A percentile compares a stretch with the other conserved stretches of the same genome.
phyloP scores from a whole-genome alignment of 805 yeast species.

The Nakazawaea ishiwadae region DNA sequence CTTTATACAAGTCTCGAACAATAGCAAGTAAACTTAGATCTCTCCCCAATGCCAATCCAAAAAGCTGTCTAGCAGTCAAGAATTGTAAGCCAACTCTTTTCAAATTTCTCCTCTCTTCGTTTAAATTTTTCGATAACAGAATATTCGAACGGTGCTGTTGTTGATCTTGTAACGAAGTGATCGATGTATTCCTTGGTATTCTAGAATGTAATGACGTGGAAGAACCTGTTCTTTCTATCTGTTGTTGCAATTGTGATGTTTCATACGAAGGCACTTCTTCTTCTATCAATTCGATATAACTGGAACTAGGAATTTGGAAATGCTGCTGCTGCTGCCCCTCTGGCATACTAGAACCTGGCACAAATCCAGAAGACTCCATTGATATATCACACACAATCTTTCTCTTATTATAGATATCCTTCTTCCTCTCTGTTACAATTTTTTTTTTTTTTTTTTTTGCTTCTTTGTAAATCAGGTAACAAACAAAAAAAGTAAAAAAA shows the following conservation, averaged over 20 bases:
- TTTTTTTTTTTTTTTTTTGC: too few relatives aligned
- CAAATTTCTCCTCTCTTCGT: constrained; percentile 18
- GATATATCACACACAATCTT: too few relatives aligned
- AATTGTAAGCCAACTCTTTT: constrained; percentile 67
- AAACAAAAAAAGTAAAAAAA: too few relatives aligned
- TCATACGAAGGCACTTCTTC: constrained; percentile 13
- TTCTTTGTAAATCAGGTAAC: too few relatives aligned
- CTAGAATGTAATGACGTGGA: constrained; percentile 2
- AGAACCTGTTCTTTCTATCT: constrained; percentile 4
- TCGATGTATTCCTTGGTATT: constrained; percentile 3
- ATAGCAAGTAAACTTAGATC: constrained; percentile 56
- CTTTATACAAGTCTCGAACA: constrained; percentile 20
- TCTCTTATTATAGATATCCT: too few relatives aligned
- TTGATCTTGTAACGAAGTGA: constrained; percentile 4
- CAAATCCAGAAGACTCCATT: too few relatives aligned
- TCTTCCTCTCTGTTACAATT: too few relatives aligned
- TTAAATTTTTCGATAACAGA: constrained; percentile 6
- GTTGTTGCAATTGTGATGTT: constrained; percentile 8
- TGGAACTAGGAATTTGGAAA: constrained; percentile 3
- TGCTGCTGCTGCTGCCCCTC: too few relatives aligned
- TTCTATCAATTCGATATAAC: constrained; percentile 10
- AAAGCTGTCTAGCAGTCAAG: constrained; percentile 70
- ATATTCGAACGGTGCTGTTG: constrained; percentile 2
- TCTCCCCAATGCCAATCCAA: constrained; percentile 70
- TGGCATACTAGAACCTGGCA: too few relatives aligned